Conservation (phyloP, 129 eudicot genomes). For the Calendula officinalis region DNA sequence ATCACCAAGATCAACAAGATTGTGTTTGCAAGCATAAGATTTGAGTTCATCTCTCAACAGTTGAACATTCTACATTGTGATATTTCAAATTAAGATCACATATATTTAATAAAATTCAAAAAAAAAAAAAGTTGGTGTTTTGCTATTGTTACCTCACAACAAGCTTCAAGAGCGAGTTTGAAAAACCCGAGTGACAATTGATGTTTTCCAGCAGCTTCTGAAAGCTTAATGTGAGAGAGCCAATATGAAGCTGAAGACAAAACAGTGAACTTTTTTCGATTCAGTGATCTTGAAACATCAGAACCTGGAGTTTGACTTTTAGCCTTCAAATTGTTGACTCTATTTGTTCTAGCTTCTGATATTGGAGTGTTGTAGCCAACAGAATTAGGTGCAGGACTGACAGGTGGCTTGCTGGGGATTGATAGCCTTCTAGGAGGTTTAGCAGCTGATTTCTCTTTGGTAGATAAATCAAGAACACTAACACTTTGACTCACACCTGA, state of each 20-base stretch:
- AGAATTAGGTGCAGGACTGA: conserved; percentile 58
- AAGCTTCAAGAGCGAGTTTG: conserved; percentile 77
- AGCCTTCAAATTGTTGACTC: conserved; percentile 36
- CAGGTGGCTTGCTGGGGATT: conserved; percentile 56
- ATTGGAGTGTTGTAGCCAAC: conserved; percentile 59
- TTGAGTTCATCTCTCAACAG: conserved; percentile 61
- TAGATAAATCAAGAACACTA: conserved; percentile 60
- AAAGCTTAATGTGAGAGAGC: conserved; percentile 71
- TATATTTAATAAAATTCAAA: not conserved
- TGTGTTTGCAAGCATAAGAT: conserved; percentile 53
- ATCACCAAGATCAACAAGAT: conserved; percentile 60
- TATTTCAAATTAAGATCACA: not conserved
- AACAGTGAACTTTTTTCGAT: conserved; percentile 46
- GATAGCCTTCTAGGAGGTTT: conserved; percentile 90
- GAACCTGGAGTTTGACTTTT: conserved; percentile 60
- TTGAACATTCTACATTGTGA: conserved; percentile 36
- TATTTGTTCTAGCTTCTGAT: conserved; percentile 65
- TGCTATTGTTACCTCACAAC: conserved; percentile 57
- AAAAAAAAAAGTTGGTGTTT: not conserved
- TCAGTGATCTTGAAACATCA: conserved; percentile 61
- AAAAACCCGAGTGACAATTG: conserved; percentile 81
- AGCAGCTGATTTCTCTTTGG: conserved; percentile 75
- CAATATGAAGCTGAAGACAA: conserved; percentile 76
- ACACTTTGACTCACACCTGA: conserved; percentile 67
- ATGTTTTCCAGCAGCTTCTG: conserved; percentile 77